These are phyloP conservation scores for Parasarocladium wereldwijsianum DNA, from an alignment of 2,329 filamentous ascomycete species.

Conservation along the genomic window DNA sequence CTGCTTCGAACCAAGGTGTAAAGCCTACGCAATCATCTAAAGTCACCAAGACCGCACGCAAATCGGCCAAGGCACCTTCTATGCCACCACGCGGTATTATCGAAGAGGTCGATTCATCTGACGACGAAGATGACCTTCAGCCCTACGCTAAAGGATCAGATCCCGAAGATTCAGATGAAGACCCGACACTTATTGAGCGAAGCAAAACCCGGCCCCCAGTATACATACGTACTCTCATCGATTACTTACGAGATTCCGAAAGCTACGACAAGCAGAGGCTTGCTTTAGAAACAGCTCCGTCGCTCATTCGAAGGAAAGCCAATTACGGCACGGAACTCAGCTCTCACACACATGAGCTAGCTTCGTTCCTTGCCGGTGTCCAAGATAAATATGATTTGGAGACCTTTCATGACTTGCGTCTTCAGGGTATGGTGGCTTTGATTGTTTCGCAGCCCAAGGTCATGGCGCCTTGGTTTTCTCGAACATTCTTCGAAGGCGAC, in stretches of 20 bases:
- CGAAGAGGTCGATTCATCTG: constrained; percentile 45
- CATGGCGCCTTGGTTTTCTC: constrained; percentile 74
- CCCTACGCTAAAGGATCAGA: constrained; percentile 82
- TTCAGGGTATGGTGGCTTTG: constrained; percentile 72
- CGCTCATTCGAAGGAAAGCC: constrained; percentile 75
- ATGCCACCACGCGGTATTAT: constrained; percentile 34
- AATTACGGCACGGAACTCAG: constrained; percentile 78
- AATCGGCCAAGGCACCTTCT: constrained; percentile 11
- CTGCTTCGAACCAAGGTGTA: not conserved
- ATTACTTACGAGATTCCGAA: constrained; percentile 65
- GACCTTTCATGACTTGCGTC: constrained; percentile 57
- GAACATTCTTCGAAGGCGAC: constrained; percentile 81
- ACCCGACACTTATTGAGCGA: constrained; percentile 71
- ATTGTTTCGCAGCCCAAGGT: constrained; percentile 59
- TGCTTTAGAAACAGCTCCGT: constrained; percentile 60
- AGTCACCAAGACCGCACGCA: constrained; percentile 4
- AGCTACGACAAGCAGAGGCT: constrained; percentile 75
- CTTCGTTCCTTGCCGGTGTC: constrained; percentile 59
- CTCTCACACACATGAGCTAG: constrained; percentile 71
- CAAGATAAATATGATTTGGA: constrained; percentile 77
- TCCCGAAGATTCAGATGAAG: constrained; percentile 81
- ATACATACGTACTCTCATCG: constrained; percentile 75
- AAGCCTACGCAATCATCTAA: no score
- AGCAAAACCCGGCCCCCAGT: constrained; percentile 77
- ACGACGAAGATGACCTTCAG: constrained; percentile 50